Base-by-base conservation (phyloP, 1,139 yeast species). In the Suhomyces ambrosiae region DNA sequence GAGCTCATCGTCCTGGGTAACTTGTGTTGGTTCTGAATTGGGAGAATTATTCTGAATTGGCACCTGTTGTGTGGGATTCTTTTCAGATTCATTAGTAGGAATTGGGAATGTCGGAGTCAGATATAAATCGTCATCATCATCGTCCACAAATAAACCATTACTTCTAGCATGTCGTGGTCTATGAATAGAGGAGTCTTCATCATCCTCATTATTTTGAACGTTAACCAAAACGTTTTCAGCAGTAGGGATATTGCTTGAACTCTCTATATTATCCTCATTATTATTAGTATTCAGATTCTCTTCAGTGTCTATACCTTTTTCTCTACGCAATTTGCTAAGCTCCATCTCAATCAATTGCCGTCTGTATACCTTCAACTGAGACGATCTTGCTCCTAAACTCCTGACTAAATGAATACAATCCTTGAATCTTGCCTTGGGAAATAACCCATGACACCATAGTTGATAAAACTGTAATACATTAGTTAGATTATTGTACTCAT, bases 401-500 rank as follows among this genome's bases (percentile, higher is more conserved):
- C 76, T 45, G 1, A 71, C 42, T 41, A 72, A 49, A 25, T 56
- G 61, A 15, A 69, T 53, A 48, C 77, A 82, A 54, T 86, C 95
- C 37, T 69, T 65, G 48, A 87, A 86, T 43, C 76, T 82, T 2
- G 95, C 89, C 58, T 81, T 82, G 8, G 96, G 95, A 50, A 76
- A 87, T 35, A 87, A 55, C 4, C 80, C 76, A 57, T 87, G 95
- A 18, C 90, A 89, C 96, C 96, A 87, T 22, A 87, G 58, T 59
- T 86, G 95, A 60, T 86, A 87, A 50, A 78, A 79, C 44, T 76
- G 80, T 18, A 86, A 61, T 2, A 87, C 65, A 10, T 66, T 56
- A 6, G 67, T 58, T 30, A 72, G 55, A 40, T 70, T 74, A 7
- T 67, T 62, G 27, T 62, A 65, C 41, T 75, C 79, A 27, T 65